phyloP scores from a whole-genome alignment of 768 basidiomycete species.

The Russula sp. region DNA sequence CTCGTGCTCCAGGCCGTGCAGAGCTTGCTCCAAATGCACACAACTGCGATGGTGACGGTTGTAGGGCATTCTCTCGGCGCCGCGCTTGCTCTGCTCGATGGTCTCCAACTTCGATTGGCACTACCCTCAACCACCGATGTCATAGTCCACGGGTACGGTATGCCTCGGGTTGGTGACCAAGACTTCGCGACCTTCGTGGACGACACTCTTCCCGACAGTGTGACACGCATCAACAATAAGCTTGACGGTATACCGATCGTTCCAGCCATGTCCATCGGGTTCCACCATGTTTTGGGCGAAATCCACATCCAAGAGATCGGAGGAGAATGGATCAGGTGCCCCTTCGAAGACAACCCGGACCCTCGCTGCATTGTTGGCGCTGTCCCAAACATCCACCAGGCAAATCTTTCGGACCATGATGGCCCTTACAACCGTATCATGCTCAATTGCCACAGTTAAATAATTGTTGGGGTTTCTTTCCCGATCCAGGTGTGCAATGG shows the following conservation, averaged over 20 bases:
- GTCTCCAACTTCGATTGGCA: conserved; percentile 33
- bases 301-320: conserved; percentile 47
- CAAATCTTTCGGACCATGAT: not conserved
- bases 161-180: conserved; percentile 48
- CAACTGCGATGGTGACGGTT: conserved; percentile 43
- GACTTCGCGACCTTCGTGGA: conserved; percentile 34
- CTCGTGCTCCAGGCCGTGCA: conserved; percentile 31
- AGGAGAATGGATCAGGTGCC: conserved; percentile 44
- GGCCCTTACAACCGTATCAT: conserved; percentile 3
- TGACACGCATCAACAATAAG: conserved; percentile 41
- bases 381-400: not conserved
- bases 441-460: not conserved
- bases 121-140: conserved; percentile 36
- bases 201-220: conserved; percentile 29
- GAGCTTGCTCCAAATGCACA: conserved; percentile 38
- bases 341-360: conserved; percentile 34
- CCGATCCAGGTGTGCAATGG: not conserved
- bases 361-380: conserved; percentile 1
- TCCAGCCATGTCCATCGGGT: conserved; percentile 48
- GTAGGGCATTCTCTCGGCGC: conserved; percentile 40
- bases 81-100: conserved; percentile 35
- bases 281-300: conserved; percentile 51
- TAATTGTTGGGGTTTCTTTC: not conserved
- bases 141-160: conserved; percentile 47
- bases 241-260: conserved; percentile 52